Base-by-base conservation (phyloP, 1,284 basidiomycete genomes). In the Thecaphora thlaspeos region DNA sequence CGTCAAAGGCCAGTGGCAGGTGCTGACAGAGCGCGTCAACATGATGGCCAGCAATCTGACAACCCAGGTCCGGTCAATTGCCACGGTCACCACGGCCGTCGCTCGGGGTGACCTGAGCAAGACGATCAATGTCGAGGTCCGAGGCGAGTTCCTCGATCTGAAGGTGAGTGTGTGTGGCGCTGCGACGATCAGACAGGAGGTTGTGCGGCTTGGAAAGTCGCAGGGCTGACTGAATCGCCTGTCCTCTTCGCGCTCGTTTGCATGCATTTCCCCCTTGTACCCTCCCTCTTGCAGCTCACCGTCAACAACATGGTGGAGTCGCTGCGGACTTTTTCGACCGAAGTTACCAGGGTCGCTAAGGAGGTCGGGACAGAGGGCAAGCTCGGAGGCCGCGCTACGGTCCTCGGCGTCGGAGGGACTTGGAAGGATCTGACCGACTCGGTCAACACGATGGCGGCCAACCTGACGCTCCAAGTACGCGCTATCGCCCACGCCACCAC, bases 401-500 rank as follows among this genome's bases (percentile, higher is more conserved):
- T 78, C 28, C 63, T 76, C 30, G 77, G 77, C 24, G 78, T 79
- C 41, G 76, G 76, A 23, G 79, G 79, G 21, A 78, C 77, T 15
- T 80, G 79, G 79, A 79, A 79, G 32, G 90, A 91, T 77, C 82
- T 96, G 78, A 95, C 91, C 43, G 91, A 95, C 79, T 93, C 80
- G 89, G 77, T 63, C 58, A 51, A 52, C 69, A 66, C 70, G 86
- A 89, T 84, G 82, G 82, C 81, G 8, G 80, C 80, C 43, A 82
- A 82, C 60, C 68, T 95, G 80, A 96, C 93, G 1, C 81, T 91
- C 51, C 92, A 96, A 86, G 93, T 96, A 58, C 87, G 92, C 70
- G 91, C 90, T 0, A 95, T 97, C 67, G 91, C 92, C 2, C 86
- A 91, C 41, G 91, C 92, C 15, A 96, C 92, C 84, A 94, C 90